A percentile compares a stretch with the other conserved stretches of the same genome.
Evolutionary conservation across 345 rosid species (phyloP).

Genomic region (Kernera saxatilis): DNA sequence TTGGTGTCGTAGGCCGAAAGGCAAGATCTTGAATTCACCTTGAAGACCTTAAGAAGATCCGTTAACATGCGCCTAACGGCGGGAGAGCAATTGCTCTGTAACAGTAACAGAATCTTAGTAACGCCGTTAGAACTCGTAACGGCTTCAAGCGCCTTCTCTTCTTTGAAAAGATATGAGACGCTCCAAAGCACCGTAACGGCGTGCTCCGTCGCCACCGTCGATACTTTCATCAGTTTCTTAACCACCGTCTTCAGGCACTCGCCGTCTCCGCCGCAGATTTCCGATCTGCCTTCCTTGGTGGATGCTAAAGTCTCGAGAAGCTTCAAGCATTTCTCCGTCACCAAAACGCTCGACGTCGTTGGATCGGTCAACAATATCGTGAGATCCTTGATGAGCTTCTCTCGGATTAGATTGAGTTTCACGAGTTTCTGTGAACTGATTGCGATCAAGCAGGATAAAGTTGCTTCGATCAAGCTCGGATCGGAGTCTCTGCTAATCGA

Average conservation of each 20-base stretch:
- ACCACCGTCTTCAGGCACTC: constrained; percentile 55
- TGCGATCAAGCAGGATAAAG: constrained; percentile 50
- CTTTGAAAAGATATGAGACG: constrained; percentile 63
- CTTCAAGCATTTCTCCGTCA: constrained; percentile 66
- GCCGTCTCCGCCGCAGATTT: constrained; percentile 41
- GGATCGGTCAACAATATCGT: constrained; percentile 32
- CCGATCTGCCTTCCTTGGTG: constrained; percentile 58
- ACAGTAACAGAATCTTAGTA: constrained; percentile 68
- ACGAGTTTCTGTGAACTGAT: constrained; percentile 49
- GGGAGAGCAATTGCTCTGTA: constrained; percentile 92
- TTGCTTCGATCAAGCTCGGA: constrained; percentile 42
- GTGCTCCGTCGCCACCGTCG: constrained; percentile 69
- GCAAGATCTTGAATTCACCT: constrained; percentile 59
- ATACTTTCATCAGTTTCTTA: constrained; percentile 64
- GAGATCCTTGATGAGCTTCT: constrained; percentile 32
- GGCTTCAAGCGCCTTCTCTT: constrained; percentile 56
- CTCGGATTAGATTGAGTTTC: constrained; percentile 35
- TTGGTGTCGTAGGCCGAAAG: constrained; percentile 79
- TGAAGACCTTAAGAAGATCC: constrained; percentile 67
- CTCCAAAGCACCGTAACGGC: constrained; percentile 83
- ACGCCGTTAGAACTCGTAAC: constrained; percentile 56
- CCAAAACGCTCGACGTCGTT: constrained; percentile 36
- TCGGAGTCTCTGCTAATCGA: constrained; percentile 37
- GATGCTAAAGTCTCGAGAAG: constrained; percentile 56
- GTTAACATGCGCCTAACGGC: constrained; percentile 67